A percentile compares a stretch with the other conserved stretches of the same genome.
Conservation (phyloP, 805 yeast genomes). For the Brettanomyces anomalus region DNA sequence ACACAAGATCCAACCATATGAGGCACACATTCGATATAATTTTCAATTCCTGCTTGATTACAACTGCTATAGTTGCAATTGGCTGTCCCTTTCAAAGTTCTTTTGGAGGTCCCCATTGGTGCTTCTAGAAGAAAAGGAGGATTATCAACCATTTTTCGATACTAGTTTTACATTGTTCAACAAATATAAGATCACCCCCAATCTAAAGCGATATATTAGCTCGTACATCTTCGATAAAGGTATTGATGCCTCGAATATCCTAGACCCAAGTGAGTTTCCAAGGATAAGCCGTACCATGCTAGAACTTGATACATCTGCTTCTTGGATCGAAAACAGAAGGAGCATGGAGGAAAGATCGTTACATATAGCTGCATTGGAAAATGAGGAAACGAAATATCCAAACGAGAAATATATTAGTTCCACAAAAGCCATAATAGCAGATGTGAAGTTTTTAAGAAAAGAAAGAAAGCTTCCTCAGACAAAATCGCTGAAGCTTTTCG, state of each 20-base stretch:
- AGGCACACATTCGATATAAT: constrained; percentile 70
- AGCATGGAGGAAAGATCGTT: constrained; percentile 34
- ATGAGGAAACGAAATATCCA: neutral
- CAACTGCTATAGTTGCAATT: constrained; percentile 77
- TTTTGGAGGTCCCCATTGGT: constrained; percentile 51
- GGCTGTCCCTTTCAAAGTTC: constrained; percentile 44
- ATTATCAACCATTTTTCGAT: constrained; percentile 15
- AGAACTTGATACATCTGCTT: constrained; percentile 64
- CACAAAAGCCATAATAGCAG: constrained; percentile 52
- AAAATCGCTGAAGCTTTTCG: constrained; percentile 18
- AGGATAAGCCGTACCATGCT: constrained; percentile 55
- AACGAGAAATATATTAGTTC: constrained; percentile 28
- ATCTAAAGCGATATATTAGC: constrained; percentile 25
- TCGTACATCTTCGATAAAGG: constrained; percentile 9
- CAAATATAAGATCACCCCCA: constrained; percentile 20
- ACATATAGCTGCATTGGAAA: constrained; percentile 32
- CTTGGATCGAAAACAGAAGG: constrained; percentile 49
- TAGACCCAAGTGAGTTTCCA: constrained; percentile 26
- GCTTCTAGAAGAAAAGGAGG: constrained; percentile 3
- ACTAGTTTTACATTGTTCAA: constrained; percentile 18
- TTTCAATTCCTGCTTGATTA: constrained; percentile 77
- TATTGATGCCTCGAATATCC: constrained; percentile 16
- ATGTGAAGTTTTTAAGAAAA: constrained; percentile 44
- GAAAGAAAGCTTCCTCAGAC: constrained; percentile 27
- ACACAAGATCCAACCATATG: constrained; percentile 44